These are phyloP conservation scores for Xylariaceae sp. DNA, from an alignment of 2,329 filamentous ascomycete genomes.

Conservation along the genomic window DNA sequence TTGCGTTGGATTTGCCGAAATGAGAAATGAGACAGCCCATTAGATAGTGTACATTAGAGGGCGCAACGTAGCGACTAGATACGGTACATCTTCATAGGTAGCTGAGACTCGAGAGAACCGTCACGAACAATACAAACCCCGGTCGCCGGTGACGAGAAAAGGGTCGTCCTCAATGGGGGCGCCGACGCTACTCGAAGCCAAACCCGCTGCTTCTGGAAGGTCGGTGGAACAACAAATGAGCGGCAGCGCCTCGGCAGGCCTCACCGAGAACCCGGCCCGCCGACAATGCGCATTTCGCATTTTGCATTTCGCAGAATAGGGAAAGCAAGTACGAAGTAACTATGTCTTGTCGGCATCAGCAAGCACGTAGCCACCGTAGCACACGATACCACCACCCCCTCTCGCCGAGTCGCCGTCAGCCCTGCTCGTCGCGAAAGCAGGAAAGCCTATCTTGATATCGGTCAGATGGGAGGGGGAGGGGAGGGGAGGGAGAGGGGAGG, in stretches of 20 bases:
- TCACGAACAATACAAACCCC: background rate
- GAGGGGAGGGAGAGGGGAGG: background rate
- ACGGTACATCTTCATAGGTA: no score
- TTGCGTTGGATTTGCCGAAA: slow-evolving; percentile 21
- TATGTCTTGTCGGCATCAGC: background rate
- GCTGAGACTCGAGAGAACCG: slow-evolving; percentile 9
- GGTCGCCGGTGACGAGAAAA: slow-evolving; percentile 3
- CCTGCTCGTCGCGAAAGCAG: background rate
- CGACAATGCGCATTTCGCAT: background rate
- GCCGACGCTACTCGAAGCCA: slow-evolving; percentile 15
- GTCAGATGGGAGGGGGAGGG: background rate
- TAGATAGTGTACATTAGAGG: slow-evolving; percentile 6
- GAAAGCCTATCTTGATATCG: background rate
- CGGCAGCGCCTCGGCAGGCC: slow-evolving; percentile 18
- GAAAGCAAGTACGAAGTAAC: no score
- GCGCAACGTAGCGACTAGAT: slow-evolving; percentile 25
- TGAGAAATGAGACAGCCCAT: slow-evolving; percentile 22
- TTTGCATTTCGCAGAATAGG: slow-evolving; percentile 10
- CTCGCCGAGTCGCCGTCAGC: background rate
- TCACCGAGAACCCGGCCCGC: slow-evolving; percentile 23
- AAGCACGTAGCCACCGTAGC: background rate
- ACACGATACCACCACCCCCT: background rate
- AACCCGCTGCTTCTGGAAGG: slow-evolving; percentile 23
- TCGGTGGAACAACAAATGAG: slow-evolving; percentile 20
- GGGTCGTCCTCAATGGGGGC: slow-evolving; percentile 16